Percentiles rank a stretch among this genome's conserved stretches.
phyloP scores from a whole-genome alignment of 2,329 filamentous ascomycete genomes.

The Diaporthe aspalathi region DNA sequence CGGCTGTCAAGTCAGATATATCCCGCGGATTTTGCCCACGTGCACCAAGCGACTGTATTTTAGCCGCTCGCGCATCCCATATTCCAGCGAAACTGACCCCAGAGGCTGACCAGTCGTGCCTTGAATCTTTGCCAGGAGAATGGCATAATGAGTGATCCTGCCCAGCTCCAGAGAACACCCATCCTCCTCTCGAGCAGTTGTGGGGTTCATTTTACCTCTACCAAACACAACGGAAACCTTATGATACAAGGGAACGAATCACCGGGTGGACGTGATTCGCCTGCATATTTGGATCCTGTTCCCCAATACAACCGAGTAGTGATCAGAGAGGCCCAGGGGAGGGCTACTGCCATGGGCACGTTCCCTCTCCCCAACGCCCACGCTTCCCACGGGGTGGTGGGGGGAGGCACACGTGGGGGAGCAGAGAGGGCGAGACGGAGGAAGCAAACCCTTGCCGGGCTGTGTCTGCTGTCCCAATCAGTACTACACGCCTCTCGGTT shows the following conservation, averaged over 20 bases:
- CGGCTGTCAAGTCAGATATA: slow-evolving; percentile 19
- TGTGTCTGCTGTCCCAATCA: not conserved
- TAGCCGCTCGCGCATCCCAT: not conserved
- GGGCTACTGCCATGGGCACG: too few relatives aligned
- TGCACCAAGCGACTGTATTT: not conserved
- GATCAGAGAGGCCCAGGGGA: not conserved
- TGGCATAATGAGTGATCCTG: not conserved
- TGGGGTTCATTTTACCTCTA: not conserved
- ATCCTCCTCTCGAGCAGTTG: not conserved
- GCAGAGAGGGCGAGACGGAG: not conserved
- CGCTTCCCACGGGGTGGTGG: not conserved
- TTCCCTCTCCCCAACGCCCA: slow-evolving; percentile 9
- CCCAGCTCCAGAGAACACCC: not conserved
- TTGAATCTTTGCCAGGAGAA: not conserved
- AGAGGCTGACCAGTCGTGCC: not conserved
- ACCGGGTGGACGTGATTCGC: not conserved
- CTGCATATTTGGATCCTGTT: not conserved
- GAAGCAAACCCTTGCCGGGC: not conserved
- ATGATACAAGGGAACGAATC: too few relatives aligned
- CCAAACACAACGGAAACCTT: too few relatives aligned
- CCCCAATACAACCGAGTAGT: not conserved
- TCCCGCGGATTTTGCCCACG: not conserved
- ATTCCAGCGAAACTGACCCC: not conserved
- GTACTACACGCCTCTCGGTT: not conserved
- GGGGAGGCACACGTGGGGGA: slow-evolving; percentile 20